Base-by-base conservation (phyloP, 257 asterid genomes). In the Hygrophila difformis region DNA sequence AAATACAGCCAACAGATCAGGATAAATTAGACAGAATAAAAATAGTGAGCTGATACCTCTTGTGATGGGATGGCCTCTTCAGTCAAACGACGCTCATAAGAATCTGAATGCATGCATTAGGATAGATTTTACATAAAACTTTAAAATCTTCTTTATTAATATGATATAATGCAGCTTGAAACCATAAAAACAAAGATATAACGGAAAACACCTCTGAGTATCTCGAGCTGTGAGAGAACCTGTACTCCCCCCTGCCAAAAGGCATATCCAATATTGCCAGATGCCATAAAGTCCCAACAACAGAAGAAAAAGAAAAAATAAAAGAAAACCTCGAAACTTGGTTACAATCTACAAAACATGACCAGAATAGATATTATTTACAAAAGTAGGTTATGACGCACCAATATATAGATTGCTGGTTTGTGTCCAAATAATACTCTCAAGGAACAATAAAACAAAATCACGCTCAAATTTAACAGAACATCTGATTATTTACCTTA, bases 181-280 rank as follows among this genome's bases (percentile, higher is more conserved):
- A 28, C 35, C 40, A 50, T 47, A 51, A 26, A 20, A 59, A 7
- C 14, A 47, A 19, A 56, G 36, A 44, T 39, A 65, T 35, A 24
- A 43, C 34, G 14, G 44, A 12, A 34, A 65, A 53, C 57, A 82
- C 94, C 78, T 77, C 62, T 64, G 47, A 79, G 76, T 17, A 47
- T 43, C 34, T 77, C 93, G 43, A 79, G 83, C 55, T 73, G 86
- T 35, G 84, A 69, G 48, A 79, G 66, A 53, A 77, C 73, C 55
- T 55, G 62, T 57, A 73, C 48, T 29, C 59, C 43, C n/a, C 77
- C 77, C 93, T 76, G 78, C 66, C 52, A 66, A 47, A 21, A 44
- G 12, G 37, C 57, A 51, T 29, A 18, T 44, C 55, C 18, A 37
- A 14, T 18, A 33, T 19, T 18, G 5, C 39, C 42, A 8, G 44